A percentile compares a stretch with the other conserved stretches of the same genome.
Evolutionary conservation across 305 asterid species (phyloP).

Genomic region (Solanum aculeatissimum): DNA sequence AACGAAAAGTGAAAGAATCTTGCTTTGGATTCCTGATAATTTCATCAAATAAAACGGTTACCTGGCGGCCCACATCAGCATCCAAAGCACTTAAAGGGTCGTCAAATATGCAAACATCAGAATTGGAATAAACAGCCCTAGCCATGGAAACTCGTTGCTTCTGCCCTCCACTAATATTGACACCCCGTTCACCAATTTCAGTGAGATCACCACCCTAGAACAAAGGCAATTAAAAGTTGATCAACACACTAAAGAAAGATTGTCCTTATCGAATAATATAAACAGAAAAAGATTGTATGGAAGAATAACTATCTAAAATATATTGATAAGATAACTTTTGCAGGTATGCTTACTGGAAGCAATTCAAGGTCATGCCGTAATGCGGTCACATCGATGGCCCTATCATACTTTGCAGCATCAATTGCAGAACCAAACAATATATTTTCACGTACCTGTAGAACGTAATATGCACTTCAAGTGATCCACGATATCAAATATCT

Average conservation of each 20-base stretch:
- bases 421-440: slow-evolving; percentile 71
- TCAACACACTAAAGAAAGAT: background rate
- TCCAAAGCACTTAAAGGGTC: slow-evolving; percentile 97
- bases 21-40: background rate
- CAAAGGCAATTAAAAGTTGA: background rate
- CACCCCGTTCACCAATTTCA: slow-evolving; percentile 99
- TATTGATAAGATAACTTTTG: background rate
- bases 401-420: slow-evolving; percentile 62
- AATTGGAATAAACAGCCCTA: slow-evolving; percentile 84
- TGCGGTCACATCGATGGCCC: slow-evolving; percentile 70
- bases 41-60: slow-evolving; percentile 13
- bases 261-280: background rate
- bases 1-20: background rate
- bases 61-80: slow-evolving; percentile 96
- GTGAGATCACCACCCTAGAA: slow-evolving; percentile 92
- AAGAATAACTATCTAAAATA: background rate
- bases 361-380: slow-evolving; percentile 78
- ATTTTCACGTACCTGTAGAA: slow-evolving; percentile 74
- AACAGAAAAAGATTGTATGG: background rate
- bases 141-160: slow-evolving; percentile 99
- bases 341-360: slow-evolving; percentile 58
- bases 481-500: background rate
- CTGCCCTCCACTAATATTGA: slow-evolving; percentile 97
- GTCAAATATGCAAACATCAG: slow-evolving; percentile 94
- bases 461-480: background rate